Base-by-base conservation (phyloP, 495 filamentous ascomycete genomes). In the Aspergillus asperescens region DNA sequence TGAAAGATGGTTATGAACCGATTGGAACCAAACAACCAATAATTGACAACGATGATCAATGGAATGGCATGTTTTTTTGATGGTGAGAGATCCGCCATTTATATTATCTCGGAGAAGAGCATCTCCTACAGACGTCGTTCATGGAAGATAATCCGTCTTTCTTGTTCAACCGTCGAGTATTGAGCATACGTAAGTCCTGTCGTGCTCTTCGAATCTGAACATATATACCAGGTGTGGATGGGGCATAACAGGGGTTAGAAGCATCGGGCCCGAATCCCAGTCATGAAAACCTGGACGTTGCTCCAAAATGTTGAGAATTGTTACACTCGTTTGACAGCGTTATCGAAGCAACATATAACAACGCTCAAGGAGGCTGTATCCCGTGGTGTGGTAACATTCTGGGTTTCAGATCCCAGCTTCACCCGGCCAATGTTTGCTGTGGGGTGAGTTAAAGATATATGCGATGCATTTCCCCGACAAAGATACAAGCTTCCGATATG, bases 151-250 rank as follows among this genome's bases (percentile, higher is more conserved):
- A 9, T 22, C 15, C 16, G n/a, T 38, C 15, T n/a, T 19, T 5
- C 34, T 32, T 22, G 23, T 24, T 31, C 42, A 10, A 22, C 24
- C 10, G 15, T 39, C 16, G 35, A 24, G 24, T 18, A 39, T 47
- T 34, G 7, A 47, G 24, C 23, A 54, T 37, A 41, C 51, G 48
- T 18, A 54, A 39, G 1, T 16, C 24, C 16, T 39, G 34, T 18
- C 13, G 43, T 25, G n/a, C 16, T 46, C 5, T 16, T 20, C 3
- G 12, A 15, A n/a, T 20, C 25, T 32, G 35, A 28, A 9, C 23
- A 18, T 22, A 12, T 50, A 4, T 19, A n/a, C 20, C 23, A 15
- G 22, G 20, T 22, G 15, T 27, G 35, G 15, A 39, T 40, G 24
- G 9, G 15, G 13, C n/a, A 15, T 5, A 4, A 16, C 19, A 25